Evolutionary conservation across 768 basidiomycete genomes (phyloP).

Genomic region (Macrolepiota fuliginosa): DNA sequence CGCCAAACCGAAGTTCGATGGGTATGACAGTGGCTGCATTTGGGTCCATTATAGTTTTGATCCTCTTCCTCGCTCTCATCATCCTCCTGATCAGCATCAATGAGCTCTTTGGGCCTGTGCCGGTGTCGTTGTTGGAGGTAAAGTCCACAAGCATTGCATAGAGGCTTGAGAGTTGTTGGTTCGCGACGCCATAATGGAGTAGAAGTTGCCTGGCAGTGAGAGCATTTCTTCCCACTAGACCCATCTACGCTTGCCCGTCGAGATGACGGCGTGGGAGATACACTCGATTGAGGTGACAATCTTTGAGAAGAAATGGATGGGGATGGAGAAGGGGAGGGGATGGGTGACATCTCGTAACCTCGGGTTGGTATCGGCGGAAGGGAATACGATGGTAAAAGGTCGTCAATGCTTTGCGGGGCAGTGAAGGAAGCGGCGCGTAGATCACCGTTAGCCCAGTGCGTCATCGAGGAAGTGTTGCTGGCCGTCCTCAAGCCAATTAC

Average conservation of each 20-base stretch:
- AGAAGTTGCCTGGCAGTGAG: constrained; percentile 44
- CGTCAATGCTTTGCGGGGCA: not conserved
- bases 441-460: constrained; percentile 5
- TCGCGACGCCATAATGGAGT: constrained; percentile 51
- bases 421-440: constrained; percentile 7
- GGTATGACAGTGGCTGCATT: constrained; percentile 49
- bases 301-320: constrained; percentile 20
- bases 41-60: constrained; percentile 38
- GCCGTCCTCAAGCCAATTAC: not conserved
- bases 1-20: constrained; percentile 51
- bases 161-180: constrained; percentile 39
- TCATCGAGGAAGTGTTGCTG: not conserved
- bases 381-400: not conserved
- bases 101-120: constrained; percentile 46
- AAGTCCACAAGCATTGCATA: constrained; percentile 48
- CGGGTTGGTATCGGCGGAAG: constrained; percentile 9
- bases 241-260: constrained; percentile 29
- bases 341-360: constrained; percentile 29
- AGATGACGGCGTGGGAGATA: constrained; percentile 21
- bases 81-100: constrained; percentile 44
- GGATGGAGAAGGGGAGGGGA: constrained; percentile 32
- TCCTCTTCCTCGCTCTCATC: constrained; percentile 38
- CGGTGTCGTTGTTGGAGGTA: constrained; percentile 47
- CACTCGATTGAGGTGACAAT: constrained; percentile 17
- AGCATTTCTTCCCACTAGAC: constrained; percentile 36